Conservation (phyloP, 305 asterid species). For the Fraxinus floribunda region DNA sequence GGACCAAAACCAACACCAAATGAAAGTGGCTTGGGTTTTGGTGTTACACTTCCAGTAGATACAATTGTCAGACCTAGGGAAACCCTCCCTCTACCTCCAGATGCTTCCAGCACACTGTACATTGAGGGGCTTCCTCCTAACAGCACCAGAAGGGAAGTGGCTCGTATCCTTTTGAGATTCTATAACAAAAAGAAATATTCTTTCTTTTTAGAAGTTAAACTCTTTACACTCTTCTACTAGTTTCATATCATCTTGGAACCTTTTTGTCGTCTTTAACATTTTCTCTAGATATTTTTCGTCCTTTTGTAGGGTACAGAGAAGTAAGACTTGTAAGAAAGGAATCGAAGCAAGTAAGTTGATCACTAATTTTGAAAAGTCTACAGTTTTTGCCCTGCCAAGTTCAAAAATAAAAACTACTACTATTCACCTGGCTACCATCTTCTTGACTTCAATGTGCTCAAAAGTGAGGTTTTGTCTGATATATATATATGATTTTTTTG, state of each 20-base stretch:
- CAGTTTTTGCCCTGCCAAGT: not conserved
- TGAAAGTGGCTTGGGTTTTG: constrained; percentile 34
- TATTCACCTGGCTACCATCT: not conserved
- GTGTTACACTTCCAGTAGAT: constrained; percentile 35
- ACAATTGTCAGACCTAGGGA: constrained; percentile 37
- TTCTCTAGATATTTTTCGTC: constrained; percentile 48
- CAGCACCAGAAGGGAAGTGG: constrained; percentile 51
- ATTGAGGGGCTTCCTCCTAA: constrained; percentile 57
- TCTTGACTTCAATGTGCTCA: not conserved
- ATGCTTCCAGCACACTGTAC: constrained; percentile 52
- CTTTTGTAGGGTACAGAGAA: constrained; percentile 56
- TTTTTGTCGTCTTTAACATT: constrained; percentile 29
- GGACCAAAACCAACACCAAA: constrained; percentile 34
- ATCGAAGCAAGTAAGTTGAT: constrained; percentile 39
- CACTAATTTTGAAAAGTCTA: not conserved
- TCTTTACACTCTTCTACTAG: not conserved
- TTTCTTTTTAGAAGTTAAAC: not conserved
- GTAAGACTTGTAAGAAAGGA: constrained; percentile 55
- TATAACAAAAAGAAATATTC: not conserved
- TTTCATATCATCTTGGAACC: not conserved
- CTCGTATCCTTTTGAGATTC: constrained; percentile 50
- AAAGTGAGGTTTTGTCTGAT: not conserved
- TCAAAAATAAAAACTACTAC: not conserved
- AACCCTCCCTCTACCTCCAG: constrained; percentile 45
- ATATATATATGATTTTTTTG: not conserved